A percentile compares a stretch with the other conserved stretches of the same genome.
Conservation (phyloP, 345 rosid genomes). For the Mercurialis annua region DNA sequence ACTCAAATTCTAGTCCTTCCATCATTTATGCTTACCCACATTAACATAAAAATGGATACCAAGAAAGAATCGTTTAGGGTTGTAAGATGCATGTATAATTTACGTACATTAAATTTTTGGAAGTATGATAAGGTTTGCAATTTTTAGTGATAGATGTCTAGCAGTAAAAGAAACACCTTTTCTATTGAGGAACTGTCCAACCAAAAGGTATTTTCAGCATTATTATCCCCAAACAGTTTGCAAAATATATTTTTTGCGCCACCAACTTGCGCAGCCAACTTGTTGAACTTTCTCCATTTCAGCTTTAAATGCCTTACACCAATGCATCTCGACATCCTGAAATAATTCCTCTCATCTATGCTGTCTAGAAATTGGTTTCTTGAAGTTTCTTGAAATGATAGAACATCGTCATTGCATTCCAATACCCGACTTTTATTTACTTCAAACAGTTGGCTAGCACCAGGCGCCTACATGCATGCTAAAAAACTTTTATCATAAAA, state of each 20-base stretch:
- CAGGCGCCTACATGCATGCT: slow-evolving; percentile 73
- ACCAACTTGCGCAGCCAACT: slow-evolving; percentile 56
- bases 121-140: not conserved
- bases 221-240: slow-evolving; percentile 49
- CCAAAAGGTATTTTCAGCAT: slow-evolving; percentile 83
- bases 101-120: no score
- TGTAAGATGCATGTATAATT: not conserved
- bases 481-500: slow-evolving; percentile 47
- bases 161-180: slow-evolving; percentile 49
- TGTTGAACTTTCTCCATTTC: slow-evolving; percentile 75
- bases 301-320: slow-evolving; percentile 47
- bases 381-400: slow-evolving; percentile 29
- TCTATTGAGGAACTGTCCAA: slow-evolving; percentile 91
- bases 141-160: not conserved
- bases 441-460: slow-evolving; percentile 39
- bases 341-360: slow-evolving; percentile 28
- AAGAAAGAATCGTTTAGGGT: not conserved
- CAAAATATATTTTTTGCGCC: slow-evolving; percentile 73
- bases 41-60: not conserved
- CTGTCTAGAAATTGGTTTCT: no score
- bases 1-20: not conserved
- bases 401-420: slow-evolving; percentile 27
- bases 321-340: slow-evolving; percentile 15
- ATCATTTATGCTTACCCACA: not conserved
- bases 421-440: slow-evolving; percentile 35